phyloP scores from a whole-genome alignment of 495 filamentous ascomycete species.

The Parachaetomium inaequale region DNA sequence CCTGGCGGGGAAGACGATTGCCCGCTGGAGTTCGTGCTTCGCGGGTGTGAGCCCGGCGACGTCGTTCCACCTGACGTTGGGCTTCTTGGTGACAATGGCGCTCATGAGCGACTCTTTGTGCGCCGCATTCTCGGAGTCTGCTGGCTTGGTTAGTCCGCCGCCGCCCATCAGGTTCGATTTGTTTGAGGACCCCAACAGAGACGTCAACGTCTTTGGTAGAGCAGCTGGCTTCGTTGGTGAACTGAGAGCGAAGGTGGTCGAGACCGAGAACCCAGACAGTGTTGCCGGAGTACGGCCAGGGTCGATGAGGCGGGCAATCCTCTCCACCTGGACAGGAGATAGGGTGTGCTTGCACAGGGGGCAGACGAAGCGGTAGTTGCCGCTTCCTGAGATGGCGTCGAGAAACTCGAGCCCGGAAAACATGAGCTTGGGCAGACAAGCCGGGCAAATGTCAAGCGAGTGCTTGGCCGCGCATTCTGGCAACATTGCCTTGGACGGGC shows the following conservation, averaged over 20 bases:
- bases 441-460: constrained; percentile 12
- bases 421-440: constrained; percentile 7
- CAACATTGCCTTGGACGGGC: not conserved
- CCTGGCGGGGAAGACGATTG: constrained; percentile 89
- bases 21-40: constrained; percentile 92
- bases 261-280: constrained; percentile 1
- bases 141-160: not conserved
- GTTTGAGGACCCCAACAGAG: not conserved
- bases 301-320: constrained; percentile 9
- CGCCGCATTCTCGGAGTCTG: not conserved
- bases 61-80: constrained; percentile 91
- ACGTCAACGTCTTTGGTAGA: not conserved
- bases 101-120: constrained; percentile 9
- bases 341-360: constrained; percentile 6
- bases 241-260: not conserved
- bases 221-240: not conserved
- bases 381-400: not conserved
- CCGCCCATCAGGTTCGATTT: not conserved
- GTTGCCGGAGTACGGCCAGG: not conserved
- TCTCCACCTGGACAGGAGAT: constrained; percentile 8
- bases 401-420: constrained; percentile 8
- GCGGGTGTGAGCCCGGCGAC: constrained; percentile 85
- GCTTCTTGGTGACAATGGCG: constrained; percentile 88
- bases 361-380: constrained; percentile 12
- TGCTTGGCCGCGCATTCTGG: constrained; percentile 13